Base-by-base conservation (phyloP, 2,329 filamentous ascomycete species). In the Fusarium armeniacum region DNA sequence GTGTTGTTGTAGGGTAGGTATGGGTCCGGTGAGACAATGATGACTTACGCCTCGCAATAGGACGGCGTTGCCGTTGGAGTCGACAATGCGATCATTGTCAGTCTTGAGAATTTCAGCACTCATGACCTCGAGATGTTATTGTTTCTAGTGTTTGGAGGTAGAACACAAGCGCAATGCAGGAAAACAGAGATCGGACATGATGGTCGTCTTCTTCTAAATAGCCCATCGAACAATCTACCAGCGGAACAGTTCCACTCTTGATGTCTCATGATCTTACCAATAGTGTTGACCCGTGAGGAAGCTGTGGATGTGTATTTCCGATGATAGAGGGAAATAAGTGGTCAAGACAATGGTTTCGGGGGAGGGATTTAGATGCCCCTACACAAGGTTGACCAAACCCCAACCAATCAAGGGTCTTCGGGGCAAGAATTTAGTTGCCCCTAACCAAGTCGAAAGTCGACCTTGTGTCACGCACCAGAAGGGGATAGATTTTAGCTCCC, bases 51-150 rank as follows among this genome's bases (percentile, higher is more conserved):
- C 75, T 20, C 75, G 75, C 18, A 87, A 80, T 9, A 86, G 76
- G 12, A 87, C 79, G 3, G 76, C 75, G 18, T 83, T 76, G 32
- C 81, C 83, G 66, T 82, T 75, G 1, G 75, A 76, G 62, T 83
- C 81, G 26, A 87, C 81, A 15, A 87, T 80, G 24, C 71, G 66
- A 5, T 65, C 68, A 15, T 73, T 72, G 5, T 69, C 59, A 1
- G 74, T 74, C 32, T 69, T 65, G 5, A 78, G 68, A n/a, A 77
- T 63, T 63, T 69, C 69, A 3, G 59, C 40, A 54, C 24, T 40
- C 67, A 71, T 71, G 15, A 11, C 28, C 3, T 18, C 3, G 6
- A 9, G 4, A 6, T 47, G 2, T 9, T 9, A 4, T 47, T 33
- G n/a, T 3, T 32, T 10, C 7, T 9, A 33, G 5, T 20, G 13